phyloP scores from a whole-genome alignment of 768 basidiomycete genomes.

The Russula brevipes region DNA sequence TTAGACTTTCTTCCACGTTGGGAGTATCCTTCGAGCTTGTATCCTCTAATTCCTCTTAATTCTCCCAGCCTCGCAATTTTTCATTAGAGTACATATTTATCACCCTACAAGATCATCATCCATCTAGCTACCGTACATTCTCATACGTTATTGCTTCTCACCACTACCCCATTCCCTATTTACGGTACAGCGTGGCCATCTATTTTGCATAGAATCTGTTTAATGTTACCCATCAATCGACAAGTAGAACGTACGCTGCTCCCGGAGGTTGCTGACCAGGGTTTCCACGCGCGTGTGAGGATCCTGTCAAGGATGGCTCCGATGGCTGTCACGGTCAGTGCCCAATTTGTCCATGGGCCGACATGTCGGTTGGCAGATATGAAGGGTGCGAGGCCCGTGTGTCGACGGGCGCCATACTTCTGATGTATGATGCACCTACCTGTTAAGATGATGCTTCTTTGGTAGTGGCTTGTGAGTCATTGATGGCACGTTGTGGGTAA shows the following conservation, averaged over 20 bases:
- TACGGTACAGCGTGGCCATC: not conserved
- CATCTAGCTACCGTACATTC: not conserved
- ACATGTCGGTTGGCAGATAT: not conserved
- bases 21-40: not conserved
- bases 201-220: conserved; percentile 9
- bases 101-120: not conserved
- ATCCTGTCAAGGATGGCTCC: not conserved
- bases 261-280: conserved; percentile 5
- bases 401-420: not conserved
- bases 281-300: not conserved
- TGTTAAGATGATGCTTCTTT: not conserved
- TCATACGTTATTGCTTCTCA: not conserved
- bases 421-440: not conserved
- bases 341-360: not conserved
- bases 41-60: not conserved
- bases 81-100: conserved; percentile 14
- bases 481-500: not conserved
- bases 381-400: not conserved
- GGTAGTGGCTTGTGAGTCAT: not conserved
- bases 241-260: not conserved
- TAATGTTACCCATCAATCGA: conserved; percentile 1
- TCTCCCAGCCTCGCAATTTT: conserved; percentile 4
- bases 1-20: not conserved
- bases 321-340: not conserved
- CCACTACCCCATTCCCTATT: not conserved